A percentile compares a stretch with the other conserved stretches of the same genome.
Conservation (phyloP, 257 asterid species). For the Solanum habrochaites region DNA sequence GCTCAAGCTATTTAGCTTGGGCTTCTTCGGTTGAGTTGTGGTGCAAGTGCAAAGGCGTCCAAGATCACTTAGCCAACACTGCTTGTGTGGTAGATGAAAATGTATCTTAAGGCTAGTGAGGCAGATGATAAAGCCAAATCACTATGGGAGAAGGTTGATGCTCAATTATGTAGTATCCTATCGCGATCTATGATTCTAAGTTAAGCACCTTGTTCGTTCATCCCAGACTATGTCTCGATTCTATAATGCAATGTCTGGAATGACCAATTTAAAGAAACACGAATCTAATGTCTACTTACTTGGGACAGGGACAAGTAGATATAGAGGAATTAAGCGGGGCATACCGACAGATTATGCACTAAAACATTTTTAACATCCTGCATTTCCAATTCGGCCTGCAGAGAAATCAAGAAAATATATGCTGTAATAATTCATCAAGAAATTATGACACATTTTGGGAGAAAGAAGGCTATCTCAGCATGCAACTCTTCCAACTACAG, state of each 20-base stretch:
- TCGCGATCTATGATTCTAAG: too few relatives aligned
- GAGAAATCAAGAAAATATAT: not conserved
- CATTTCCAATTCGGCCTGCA: conserved; percentile 95
- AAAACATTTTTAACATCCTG: conserved; percentile 76
- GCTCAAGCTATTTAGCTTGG: too few relatives aligned
- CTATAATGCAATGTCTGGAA: not conserved
- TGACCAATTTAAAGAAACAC: not conserved
- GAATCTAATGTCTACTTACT: not conserved
- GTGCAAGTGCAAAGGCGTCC: too few relatives aligned
- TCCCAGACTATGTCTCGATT: not conserved
- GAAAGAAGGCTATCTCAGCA: not conserved
- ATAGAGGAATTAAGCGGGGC: conserved; percentile 6
- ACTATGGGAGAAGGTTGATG: too few relatives aligned
- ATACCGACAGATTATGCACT: conserved; percentile 88
- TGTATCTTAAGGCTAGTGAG: too few relatives aligned
- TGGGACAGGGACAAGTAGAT: not conserved
- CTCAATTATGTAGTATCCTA: too few relatives aligned
- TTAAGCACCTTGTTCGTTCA: too few relatives aligned
- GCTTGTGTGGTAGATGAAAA: too few relatives aligned
- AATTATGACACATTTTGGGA: not conserved
- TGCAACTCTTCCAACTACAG: not conserved
- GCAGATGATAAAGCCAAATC: too few relatives aligned
- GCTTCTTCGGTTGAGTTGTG: too few relatives aligned
- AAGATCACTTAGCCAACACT: too few relatives aligned
- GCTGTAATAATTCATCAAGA: not conserved